Percentiles rank a stretch among this genome's conserved stretches.
These are phyloP conservation scores for Syzygium aqueum DNA, from an alignment of 345 rosid species.

Conservation along the genomic window DNA sequence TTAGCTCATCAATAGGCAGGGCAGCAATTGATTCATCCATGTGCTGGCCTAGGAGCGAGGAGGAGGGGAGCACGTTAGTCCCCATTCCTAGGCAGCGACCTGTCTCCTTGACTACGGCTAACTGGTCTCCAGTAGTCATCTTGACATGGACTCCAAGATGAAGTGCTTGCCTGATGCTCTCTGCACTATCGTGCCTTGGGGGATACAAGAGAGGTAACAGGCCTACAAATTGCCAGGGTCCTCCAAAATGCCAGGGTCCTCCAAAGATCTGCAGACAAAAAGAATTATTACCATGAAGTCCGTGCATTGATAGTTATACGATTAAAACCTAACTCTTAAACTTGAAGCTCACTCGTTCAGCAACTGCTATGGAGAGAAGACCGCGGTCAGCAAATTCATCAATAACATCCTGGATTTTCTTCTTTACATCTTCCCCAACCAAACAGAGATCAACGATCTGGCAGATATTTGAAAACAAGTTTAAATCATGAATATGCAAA, in stretches of 20 bases:
- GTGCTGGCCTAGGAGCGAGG: slow-evolving; percentile 52
- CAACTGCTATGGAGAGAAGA: slow-evolving; percentile 66
- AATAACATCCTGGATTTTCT: slow-evolving; percentile 61
- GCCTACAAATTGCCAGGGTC: slow-evolving; percentile 86
- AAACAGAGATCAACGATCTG: slow-evolving; percentile 68
- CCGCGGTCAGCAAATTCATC: slow-evolving; percentile 82
- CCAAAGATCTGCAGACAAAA: slow-evolving; percentile 22
- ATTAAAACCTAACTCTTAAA: background rate
- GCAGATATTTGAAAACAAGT: background rate
- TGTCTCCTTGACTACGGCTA: slow-evolving; percentile 86
- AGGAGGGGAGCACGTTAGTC: slow-evolving; percentile 85
- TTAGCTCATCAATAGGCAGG: slow-evolving; percentile 73
- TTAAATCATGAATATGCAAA: too few species aligned
- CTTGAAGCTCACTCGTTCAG: slow-evolving; percentile 38
- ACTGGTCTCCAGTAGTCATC: slow-evolving; percentile 95
- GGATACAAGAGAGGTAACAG: slow-evolving; percentile 90
- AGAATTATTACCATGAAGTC: background rate
- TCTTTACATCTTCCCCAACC: slow-evolving; percentile 43
- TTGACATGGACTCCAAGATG: slow-evolving; percentile 82
- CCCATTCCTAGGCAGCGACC: slow-evolving; percentile 96
- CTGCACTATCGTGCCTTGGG: slow-evolving; percentile 94
- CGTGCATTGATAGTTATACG: background rate
- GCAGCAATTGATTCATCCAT: slow-evolving; percentile 26
- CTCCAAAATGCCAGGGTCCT: too few species aligned
- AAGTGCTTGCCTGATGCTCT: slow-evolving; percentile 77